Conservation (phyloP, 2,329 filamentous ascomycete genomes). For the Alternaria solani region DNA sequence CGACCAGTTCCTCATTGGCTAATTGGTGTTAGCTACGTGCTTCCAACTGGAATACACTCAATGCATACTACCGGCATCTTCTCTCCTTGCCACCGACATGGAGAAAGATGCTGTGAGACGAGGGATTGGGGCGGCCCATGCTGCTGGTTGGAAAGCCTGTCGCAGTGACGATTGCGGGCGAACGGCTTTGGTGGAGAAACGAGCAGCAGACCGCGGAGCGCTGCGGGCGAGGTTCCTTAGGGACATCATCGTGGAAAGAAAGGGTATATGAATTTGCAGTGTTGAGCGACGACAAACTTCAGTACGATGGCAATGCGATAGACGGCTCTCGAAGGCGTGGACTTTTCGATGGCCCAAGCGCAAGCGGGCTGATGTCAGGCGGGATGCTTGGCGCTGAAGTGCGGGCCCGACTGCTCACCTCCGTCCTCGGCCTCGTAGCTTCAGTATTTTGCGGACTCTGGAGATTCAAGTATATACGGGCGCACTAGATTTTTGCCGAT, state of each 20-base stretch:
- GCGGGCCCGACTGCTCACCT: conserved; percentile 16
- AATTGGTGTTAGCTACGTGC: conserved; percentile 21
- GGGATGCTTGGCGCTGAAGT: conserved; percentile 20
- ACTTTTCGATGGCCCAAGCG: conserved; percentile 36
- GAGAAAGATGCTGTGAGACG: conserved; percentile 54
- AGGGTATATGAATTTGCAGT: conserved; percentile 1
- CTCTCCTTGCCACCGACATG: conserved; percentile 50
- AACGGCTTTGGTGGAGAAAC: conserved; percentile 50
- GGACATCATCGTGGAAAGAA: conserved; percentile 52
- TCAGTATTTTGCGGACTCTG: background rate
- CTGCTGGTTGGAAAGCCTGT: conserved; percentile 46
- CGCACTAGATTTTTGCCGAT: background rate
- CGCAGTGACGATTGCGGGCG: conserved; percentile 49
- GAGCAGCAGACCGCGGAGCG: conserved; percentile 54
- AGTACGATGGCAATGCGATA: conserved; percentile 12
- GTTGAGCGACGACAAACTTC: conserved; percentile 7
- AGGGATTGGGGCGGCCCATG: conserved; percentile 43
- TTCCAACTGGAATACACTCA: background rate
- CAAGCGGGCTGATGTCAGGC: conserved; percentile 27
- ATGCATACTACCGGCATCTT: conserved; percentile 42
- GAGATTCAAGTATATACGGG: background rate
- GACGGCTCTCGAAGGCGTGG: conserved; percentile 15
- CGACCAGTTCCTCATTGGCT: conserved; percentile 77
- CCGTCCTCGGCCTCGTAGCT: background rate
- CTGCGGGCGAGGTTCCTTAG: conserved; percentile 56